phyloP scores from a whole-genome alignment of 179 eudicot species.

The Spinacia oleracea region DNA sequence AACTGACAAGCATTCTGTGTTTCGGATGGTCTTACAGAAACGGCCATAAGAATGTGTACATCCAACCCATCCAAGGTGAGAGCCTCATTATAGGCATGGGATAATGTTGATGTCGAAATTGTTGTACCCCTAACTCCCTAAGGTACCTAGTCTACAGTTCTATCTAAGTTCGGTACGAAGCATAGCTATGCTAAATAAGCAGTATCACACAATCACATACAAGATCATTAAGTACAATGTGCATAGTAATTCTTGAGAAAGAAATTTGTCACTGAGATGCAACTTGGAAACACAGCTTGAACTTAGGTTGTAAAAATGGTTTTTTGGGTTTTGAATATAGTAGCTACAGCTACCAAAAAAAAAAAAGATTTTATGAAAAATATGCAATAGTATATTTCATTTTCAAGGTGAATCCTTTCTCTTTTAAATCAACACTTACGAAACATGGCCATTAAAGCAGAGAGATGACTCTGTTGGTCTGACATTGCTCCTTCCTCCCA shows the following conservation, averaged over 20 bases:
- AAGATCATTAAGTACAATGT: not conserved
- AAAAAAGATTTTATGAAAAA: not conserved
- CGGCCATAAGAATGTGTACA: not conserved
- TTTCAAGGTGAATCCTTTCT: not conserved
- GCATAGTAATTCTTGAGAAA: not conserved
- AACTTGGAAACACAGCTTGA: too few species aligned
- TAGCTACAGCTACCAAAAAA: not conserved
- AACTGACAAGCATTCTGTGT: not conserved
- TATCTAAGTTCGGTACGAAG: not conserved
- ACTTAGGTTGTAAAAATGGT: too few species aligned
- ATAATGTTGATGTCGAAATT: not conserved
- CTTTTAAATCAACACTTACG: constrained; percentile 50
- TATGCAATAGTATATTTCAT: not conserved
- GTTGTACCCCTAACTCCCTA: not conserved
- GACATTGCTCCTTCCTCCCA: constrained; percentile 93
- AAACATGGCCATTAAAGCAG: constrained; percentile 87
- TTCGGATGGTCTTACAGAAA: not conserved
- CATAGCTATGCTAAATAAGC: not conserved
- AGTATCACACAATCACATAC: not conserved
- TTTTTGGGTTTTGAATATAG: too few species aligned
- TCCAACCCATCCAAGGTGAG: not conserved
- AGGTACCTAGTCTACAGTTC: not conserved
- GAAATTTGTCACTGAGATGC: constrained; percentile 7
- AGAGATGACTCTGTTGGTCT: constrained; percentile 81
- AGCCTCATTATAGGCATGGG: not conserved